These are phyloP conservation scores for Diospyros kaki DNA, from an alignment of 148 eudicot species.

Conservation along the genomic window DNA sequence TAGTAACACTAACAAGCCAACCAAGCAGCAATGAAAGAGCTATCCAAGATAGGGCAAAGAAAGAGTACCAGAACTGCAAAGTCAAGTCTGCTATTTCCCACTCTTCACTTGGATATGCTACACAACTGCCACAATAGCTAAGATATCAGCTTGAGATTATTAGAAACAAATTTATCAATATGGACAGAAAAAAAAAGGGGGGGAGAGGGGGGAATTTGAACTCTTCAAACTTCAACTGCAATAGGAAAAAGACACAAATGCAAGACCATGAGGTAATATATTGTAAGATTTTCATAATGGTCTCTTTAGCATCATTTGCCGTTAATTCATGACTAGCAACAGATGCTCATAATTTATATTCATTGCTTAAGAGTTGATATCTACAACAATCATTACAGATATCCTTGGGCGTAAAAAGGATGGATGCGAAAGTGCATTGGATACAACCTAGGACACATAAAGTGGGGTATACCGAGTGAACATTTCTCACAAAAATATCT, in stretches of 20 bases:
- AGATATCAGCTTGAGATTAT: conserved; percentile 9
- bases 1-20: background rate
- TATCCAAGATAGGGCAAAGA: background rate
- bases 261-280: background rate
- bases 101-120: conserved; percentile 77
- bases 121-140: conserved; percentile 62
- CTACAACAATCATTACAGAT: background rate
- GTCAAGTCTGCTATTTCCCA: conserved; percentile 98
- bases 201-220: background rate
- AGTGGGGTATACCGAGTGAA: background rate
- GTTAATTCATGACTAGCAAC: background rate
- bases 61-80: conserved; percentile 82
- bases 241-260: background rate
- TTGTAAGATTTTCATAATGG: conserved; percentile 1
- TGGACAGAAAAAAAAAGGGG: no score
- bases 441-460: background rate
- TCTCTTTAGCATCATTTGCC: background rate
- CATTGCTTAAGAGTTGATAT: background rate
- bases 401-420: conserved; percentile 2
- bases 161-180: background rate
- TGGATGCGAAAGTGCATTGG: conserved; percentile 1
- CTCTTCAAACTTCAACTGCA: background rate
- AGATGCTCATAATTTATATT: background rate
- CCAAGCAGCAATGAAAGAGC: conserved; percentile 7
- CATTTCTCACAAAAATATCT: background rate